A percentile compares a stretch with the other conserved stretches of the same genome.
These are phyloP conservation scores for Kockiozyma suomiensis DNA, from an alignment of 805 yeast species.

Conservation along the genomic window DNA sequence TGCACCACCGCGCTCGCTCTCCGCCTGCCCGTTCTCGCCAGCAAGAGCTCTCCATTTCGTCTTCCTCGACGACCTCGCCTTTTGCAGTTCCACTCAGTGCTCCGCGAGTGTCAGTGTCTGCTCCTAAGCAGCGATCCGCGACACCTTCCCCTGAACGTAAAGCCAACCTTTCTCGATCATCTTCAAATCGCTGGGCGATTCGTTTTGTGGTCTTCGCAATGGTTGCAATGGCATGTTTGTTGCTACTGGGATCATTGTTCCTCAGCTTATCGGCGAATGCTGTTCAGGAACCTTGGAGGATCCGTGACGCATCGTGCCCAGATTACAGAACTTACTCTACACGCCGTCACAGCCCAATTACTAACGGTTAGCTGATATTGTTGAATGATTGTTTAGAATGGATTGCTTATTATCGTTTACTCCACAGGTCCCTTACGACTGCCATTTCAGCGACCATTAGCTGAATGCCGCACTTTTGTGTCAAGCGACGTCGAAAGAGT, in stretches of 20 bases:
- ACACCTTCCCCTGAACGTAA: conserved; percentile 14
- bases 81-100: not conserved
- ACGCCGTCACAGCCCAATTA: conserved; percentile 30
- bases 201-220: not conserved
- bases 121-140: not conserved
- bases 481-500: conserved; percentile 64
- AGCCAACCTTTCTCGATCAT: not conserved
- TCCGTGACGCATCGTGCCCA: conserved; percentile 32
- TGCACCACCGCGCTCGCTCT: conserved; percentile 29
- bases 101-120: not conserved
- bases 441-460: conserved; percentile 77
- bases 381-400: not conserved
- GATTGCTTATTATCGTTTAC: not conserved
- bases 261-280: conserved; percentile 10
- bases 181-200: not conserved
- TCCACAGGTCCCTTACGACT: conserved; percentile 53
- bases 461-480: conserved; percentile 69
- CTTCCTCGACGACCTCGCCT: conserved; percentile 7
- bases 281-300: conserved; percentile 30
- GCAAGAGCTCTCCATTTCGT: not conserved
- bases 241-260: conserved; percentile 9
- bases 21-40: conserved; percentile 18
- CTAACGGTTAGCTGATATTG: conserved; percentile 14
- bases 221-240: conserved; percentile 8
- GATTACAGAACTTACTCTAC: conserved; percentile 32